Percentiles rank a stretch among this genome's conserved stretches.
phyloP scores from a whole-genome alignment of 192 early-diverging fungal species.

The Backusella parvicylindrica region DNA sequence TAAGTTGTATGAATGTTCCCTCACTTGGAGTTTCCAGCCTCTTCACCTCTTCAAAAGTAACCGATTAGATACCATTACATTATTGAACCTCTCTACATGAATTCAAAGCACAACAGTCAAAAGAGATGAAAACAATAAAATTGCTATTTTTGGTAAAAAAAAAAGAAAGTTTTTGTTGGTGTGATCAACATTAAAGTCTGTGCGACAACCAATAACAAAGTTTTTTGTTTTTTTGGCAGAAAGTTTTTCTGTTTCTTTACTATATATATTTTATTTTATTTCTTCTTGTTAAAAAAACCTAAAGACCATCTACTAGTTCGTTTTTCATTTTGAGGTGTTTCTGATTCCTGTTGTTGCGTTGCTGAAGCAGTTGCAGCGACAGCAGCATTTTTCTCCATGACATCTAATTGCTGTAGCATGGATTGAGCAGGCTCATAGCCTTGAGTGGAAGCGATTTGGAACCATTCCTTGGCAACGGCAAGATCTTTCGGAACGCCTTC shows the following conservation, averaged over 20 bases:
- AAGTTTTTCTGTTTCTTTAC: background rate
- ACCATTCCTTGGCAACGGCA: conserved; percentile 31
- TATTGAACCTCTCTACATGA: too few relatives aligned
- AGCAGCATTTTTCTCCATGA: background rate
- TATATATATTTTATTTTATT: conserved; percentile 13
- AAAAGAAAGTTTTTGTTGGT: background rate
- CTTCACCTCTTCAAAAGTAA: too few relatives aligned
- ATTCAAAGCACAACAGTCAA: too few relatives aligned
- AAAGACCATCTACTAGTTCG: conserved; percentile 24
- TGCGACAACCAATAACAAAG: background rate
- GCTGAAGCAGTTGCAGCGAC: background rate
- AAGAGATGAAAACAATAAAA: background rate
- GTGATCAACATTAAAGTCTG: background rate
- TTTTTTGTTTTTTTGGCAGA: background rate
- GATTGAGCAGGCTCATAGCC: conserved; percentile 28
- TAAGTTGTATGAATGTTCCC: too few relatives aligned
- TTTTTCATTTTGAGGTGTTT: background rate
- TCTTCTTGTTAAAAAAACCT: conserved; percentile 23
- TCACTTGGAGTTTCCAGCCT: too few relatives aligned
- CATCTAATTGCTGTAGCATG: conserved; percentile 9
- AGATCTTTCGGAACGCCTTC: conserved; percentile 32
- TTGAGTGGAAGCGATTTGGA: conserved; percentile 22
- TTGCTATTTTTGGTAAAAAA: background rate
- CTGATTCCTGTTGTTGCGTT: background rate
- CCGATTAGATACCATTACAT: too few relatives aligned